Evolutionary conservation across 331 rosid species (phyloP), one percentile per base, ranked within the genome.

Genomic region (Dryas integrifolia): DNA sequence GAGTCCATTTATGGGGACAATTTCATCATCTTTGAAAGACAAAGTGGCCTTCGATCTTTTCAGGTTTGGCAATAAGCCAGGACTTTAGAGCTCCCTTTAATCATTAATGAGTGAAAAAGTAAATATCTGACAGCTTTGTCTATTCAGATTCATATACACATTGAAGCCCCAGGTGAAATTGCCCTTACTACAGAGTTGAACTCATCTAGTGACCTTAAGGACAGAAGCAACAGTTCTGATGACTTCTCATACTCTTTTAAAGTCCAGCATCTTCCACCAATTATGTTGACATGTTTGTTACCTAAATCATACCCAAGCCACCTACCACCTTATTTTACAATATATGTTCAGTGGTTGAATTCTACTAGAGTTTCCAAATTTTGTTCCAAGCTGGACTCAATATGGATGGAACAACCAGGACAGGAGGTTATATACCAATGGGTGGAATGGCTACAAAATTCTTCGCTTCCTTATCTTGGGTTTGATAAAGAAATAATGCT

Each of bases 221-320:
- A 65, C 46, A 57, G 41, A 39, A 72, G 62, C 50, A 48, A 51
- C 69, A 72, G 63, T 65, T 67, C 82, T 45, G 82, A 83, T 52
- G 86, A 86, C 62, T 86, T 87, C 78, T 76, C 77, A 43, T 93
- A 84, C 83, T 82, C 91, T 61, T 89, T 91, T 82, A 77, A 82
- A 70, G 95, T 85, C 62, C 85, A 82, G 41, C 85, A 87, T 72
- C 92, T 91, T 82, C 96, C 93, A 14, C 97, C 96, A 5, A 82
- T 93, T 82, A 80, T 89, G 70, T 81, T 93, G 87, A 90, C 96
- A 3, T 93, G 92, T 82, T 76, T 85, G 70, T 80, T 91, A 70
- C 97, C 95, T 0, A 86, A 85, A 82, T 86, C 96, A 9, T 93
- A 93, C 82, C 97, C 96, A 39, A 87, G 95, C 79, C 89, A 88